Conservation (phyloP, 306 rosid genomes). For the Medicago lupulina region DNA sequence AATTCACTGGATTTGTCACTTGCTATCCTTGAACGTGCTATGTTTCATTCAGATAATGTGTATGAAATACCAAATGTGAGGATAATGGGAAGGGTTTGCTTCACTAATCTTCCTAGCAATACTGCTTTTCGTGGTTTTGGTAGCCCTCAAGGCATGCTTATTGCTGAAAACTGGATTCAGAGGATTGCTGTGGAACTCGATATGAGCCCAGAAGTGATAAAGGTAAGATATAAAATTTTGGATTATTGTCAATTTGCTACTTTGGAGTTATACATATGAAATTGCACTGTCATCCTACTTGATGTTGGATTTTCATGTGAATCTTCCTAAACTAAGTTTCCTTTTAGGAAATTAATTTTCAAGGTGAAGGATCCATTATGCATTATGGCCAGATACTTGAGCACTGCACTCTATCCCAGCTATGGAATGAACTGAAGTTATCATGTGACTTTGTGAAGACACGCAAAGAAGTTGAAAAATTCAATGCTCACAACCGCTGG, state of each 20-base stretch:
- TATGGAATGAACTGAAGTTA: slow-evolving; percentile 79
- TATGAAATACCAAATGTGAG: slow-evolving; percentile 95
- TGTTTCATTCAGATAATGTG: slow-evolving; percentile 94
- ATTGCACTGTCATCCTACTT: slow-evolving; percentile 22
- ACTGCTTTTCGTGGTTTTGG: slow-evolving; percentile 99
- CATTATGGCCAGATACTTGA: slow-evolving; percentile 84
- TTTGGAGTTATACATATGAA: slow-evolving; percentile 38
- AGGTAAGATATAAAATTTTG: slow-evolving; percentile 56
- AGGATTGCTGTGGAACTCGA: slow-evolving; percentile 81
- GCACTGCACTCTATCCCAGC: slow-evolving; percentile 71
- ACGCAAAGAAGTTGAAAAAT: slow-evolving; percentile 67
- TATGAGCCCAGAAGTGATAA: slow-evolving; percentile 84
- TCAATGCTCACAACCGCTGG: slow-evolving; percentile 80
- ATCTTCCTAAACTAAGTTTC: slow-evolving; percentile 40
- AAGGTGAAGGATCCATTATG: slow-evolving; percentile 79
- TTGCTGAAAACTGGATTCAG: slow-evolving; percentile 93
- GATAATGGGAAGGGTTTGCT: slow-evolving; percentile 79
- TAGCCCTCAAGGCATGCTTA: slow-evolving; percentile 98
- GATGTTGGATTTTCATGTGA: slow-evolving; percentile 30
- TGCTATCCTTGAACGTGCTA: slow-evolving; percentile 92
- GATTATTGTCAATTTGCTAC: not conserved
- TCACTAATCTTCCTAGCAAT: slow-evolving; percentile 85
- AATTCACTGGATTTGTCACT: slow-evolving; percentile 89
- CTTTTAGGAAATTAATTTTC: slow-evolving; percentile 85
- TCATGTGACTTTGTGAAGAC: slow-evolving; percentile 75